Evolutionary conservation across 495 filamentous ascomycete genomes (phyloP), one percentile per base, ranked within the genome.

Genomic region (Usnea hakonensis): DNA sequence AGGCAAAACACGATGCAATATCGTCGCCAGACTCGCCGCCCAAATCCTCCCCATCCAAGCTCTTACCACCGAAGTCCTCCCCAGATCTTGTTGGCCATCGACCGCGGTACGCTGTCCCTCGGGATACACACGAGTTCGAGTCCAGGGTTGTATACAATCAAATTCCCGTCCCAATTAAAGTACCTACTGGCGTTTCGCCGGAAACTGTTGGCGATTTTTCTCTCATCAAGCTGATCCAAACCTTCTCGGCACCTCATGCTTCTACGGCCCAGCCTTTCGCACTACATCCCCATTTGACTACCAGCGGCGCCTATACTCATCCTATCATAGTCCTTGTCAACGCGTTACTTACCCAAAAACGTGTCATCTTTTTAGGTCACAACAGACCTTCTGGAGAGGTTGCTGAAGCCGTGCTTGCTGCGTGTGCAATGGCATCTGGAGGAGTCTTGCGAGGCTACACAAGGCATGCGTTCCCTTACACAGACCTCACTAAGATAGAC

Each of bases 121-220:
- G 95, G 67, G 94, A 99, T 73, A 99, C 95, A 0, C 94, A 97
- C 72, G 94, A 97, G 72, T 96, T 93, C 65, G 94, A 97, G 76
- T 93, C 90, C 53, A 89, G 85, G 65, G 91, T 99, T 67, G 83
- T 91, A 67, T 99, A 97, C 74, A 89, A 96, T 73, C 88, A 90
- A 64, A 93, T 97, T 56, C 91, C 94, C 1, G 90, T 99, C 33
- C 94, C 94, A 1, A 90, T 99, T 75, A 97, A 97, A 73, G 84
- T 99, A 14, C 94, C 94, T 0, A 90, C 90, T 16, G 91, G 92
- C 7, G 83, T 94, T 56, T 91, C 90, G 77, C 91, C 92, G 6
- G 94, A 99, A 72, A 96, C 91, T 0, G 94, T 99, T 16, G 95
- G 95, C 58, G 93, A 97, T 73, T 99, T 99, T 71, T 96, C 91